Base-by-base conservation (phyloP, 495 filamentous ascomycete species). In the Pyrenula massariospora region DNA sequence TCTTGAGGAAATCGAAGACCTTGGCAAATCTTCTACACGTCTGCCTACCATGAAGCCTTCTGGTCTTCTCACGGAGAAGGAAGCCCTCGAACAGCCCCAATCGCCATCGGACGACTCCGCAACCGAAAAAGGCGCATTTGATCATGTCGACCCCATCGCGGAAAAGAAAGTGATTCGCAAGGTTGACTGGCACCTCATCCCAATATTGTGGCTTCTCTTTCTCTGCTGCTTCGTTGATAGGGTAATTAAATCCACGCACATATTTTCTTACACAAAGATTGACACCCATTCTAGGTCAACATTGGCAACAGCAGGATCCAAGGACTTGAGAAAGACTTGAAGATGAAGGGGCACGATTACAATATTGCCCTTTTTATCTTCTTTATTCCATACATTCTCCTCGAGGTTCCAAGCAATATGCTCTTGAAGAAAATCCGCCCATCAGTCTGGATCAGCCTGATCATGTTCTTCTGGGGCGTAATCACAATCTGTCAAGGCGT, bases 391-490 rank as follows among this genome's bases (percentile, higher is more conserved):
- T 88, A 87, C 63, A 79, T 82, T 53, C 64, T 83, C 2, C 77
- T 84, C 49, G 83, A 88, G 61, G 75, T 87, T 50, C 84, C 83
- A 11, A 75, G 73, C 59, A 87, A 87, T 63, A 68, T 88, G 5
- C 70, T 87, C 56, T 69, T 88, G 66, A 85, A 82, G 68, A 80
- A 77, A 54, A 65, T 88, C 10, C 73, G 77, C 0, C 87, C 87
- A 8, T 81, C 75, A 1, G 73, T 70, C 55, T 84, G 77, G 70
- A 64, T 85, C 48, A 70, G 77, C 21, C 61, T 58, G 23, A 75
- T 81, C 50, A 82, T 83, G 73, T 58, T 78, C 22, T 57, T 66
- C 12, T 86, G 82, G 82, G 80, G 72, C 54, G 66, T 81, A 31
- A 64, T 79, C 3, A 81, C 76, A 24, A 76, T 82, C 3, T 75